Conservation (phyloP, 1,284 basidiomycete genomes). For the Pisolithus thermaeus region DNA sequence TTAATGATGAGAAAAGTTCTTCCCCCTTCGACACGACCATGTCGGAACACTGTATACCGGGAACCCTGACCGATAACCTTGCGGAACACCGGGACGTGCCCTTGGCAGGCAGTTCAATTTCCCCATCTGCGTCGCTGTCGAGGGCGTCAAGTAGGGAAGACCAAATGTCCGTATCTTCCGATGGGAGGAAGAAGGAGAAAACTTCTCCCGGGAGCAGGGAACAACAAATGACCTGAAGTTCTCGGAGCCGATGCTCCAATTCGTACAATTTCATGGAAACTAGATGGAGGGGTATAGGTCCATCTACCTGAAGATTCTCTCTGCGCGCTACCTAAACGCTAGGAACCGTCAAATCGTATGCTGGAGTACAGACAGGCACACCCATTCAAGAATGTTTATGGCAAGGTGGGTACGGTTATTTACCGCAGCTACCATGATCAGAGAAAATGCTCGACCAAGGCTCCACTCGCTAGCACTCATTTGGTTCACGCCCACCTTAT, state of each 20-base stretch:
- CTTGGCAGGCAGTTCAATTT: neutral
- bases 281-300: neutral
- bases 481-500: too few species aligned
- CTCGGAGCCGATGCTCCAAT: slow-evolving; percentile 33
- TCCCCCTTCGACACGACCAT: slow-evolving; percentile 40
- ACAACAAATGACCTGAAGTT: slow-evolving; percentile 47
- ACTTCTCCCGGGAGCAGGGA: slow-evolving; percentile 58
- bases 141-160: slow-evolving; percentile 26
- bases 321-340: too few species aligned
- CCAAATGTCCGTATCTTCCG: slow-evolving; percentile 36
- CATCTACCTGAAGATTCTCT: too few species aligned
- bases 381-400: too few species aligned
- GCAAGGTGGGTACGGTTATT: too few species aligned
- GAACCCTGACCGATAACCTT: slow-evolving; percentile 35
- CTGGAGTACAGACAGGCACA: too few species aligned
- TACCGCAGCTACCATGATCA: too few species aligned
- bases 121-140: neutral
- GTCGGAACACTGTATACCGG: slow-evolving; percentile 8
- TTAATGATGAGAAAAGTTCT: slow-evolving; percentile 39
- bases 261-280: neutral
- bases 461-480: too few species aligned
- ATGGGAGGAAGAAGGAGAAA: slow-evolving; percentile 33
- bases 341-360: too few species aligned
- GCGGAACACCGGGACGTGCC: slow-evolving; percentile 19
- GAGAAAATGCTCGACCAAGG: too few species aligned